Percentiles rank a stretch among this genome's conserved stretches.
Conservation (phyloP, 306 rosid species). For the Pachyrhizus erosus region DNA sequence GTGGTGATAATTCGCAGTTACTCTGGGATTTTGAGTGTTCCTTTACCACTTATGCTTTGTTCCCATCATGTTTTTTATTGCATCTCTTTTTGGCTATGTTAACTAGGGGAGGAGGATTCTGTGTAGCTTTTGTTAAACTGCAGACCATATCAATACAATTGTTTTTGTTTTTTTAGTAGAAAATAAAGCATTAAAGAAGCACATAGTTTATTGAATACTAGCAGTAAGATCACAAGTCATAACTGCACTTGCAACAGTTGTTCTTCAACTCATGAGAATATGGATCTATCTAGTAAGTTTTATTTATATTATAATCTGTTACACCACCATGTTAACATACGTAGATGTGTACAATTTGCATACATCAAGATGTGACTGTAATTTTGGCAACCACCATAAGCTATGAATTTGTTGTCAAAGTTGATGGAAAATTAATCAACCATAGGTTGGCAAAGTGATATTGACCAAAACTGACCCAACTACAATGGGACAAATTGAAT, state of each 20-base stretch:
- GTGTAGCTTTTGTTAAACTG: not conserved
- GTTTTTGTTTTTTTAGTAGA: not conserved
- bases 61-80: not conserved
- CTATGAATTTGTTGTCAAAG: no score
- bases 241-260: not conserved
- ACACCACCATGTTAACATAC: not conserved
- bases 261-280: not conserved
- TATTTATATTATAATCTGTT: not conserved
- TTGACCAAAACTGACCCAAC: no score
- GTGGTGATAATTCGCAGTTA: not conserved
- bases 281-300: not conserved
- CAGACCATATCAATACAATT: not conserved
- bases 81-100: not conserved
- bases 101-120: not conserved
- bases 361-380: not conserved
- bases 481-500: no score
- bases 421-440: no score
- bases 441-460: no score
- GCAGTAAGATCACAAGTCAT: not conserved
- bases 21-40: not conserved
- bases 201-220: not conserved
- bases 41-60: not conserved
- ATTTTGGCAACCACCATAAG: not conserved
- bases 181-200: conserved; percentile 2
- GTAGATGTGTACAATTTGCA: not conserved